phyloP scores from a whole-genome alignment of 768 basidiomycete species.

The Lactarius quietus region DNA sequence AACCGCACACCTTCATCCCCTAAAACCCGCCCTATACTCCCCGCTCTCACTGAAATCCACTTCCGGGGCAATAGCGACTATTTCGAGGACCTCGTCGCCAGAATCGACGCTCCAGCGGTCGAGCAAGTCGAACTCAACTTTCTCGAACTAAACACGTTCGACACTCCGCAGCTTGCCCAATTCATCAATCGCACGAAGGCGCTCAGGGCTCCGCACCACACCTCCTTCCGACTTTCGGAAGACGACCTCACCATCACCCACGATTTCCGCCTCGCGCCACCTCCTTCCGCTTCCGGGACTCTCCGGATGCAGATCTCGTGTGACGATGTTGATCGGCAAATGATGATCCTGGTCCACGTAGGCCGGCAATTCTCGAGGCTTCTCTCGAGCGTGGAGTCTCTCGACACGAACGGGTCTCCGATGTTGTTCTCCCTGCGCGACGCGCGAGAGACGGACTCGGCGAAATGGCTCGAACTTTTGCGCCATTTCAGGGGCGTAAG shows the following conservation, averaged over 20 bases:
- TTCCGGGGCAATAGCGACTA: constrained; percentile 1
- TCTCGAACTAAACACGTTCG: not conserved
- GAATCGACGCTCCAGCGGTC: constrained; percentile 1
- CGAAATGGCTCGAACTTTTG: constrained; percentile 2
- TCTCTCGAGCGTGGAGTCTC: not conserved
- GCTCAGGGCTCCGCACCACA: not conserved
- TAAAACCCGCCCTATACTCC: not conserved
- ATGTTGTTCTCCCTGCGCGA: not conserved
- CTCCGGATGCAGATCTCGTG: not conserved
- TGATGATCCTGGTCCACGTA: not conserved
- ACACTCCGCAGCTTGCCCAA: not conserved
- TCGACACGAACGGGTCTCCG: not conserved
- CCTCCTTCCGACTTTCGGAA: not conserved
- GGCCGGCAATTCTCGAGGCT: not conserved
- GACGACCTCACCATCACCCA: not conserved
- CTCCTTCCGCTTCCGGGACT: not conserved
- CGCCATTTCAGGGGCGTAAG: constrained; percentile 1
- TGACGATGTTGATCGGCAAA: not conserved
- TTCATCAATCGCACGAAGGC: not conserved
- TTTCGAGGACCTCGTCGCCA: not conserved
- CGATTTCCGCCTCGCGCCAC: not conserved
- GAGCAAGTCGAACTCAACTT: not conserved
- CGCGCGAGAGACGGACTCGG: not conserved
- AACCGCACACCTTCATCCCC: not conserved
- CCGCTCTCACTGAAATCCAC: not conserved